A percentile compares a stretch with the other conserved stretches of the same genome.
Evolutionary conservation across 805 yeast species (phyloP).

Genomic region (Starmerella apicola): DNA sequence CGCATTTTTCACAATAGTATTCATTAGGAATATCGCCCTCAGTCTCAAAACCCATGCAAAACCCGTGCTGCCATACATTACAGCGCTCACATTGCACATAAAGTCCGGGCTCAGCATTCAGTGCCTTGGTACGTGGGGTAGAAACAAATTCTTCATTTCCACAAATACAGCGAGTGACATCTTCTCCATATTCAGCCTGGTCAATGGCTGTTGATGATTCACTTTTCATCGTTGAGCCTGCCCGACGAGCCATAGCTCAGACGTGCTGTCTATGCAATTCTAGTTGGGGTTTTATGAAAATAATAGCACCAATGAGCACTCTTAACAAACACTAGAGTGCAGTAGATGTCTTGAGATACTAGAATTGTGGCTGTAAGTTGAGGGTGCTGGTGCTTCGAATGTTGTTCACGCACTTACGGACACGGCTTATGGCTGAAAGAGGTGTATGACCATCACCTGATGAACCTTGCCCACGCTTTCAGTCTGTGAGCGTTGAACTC

Average conservation of each 20-base stretch:
- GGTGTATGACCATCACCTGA: no score
- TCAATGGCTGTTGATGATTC: not conserved
- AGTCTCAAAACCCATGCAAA: slow-evolving; percentile 73
- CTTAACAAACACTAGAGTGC: no score
- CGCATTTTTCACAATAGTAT: slow-evolving; percentile 88
- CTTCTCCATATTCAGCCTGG: slow-evolving; percentile 27
- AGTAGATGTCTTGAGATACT: no score
- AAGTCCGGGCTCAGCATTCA: slow-evolving; percentile 79
- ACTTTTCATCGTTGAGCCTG: not conserved
- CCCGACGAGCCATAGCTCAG: slow-evolving; percentile 10
- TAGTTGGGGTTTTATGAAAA: no score
- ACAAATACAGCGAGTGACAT: slow-evolving; percentile 45
- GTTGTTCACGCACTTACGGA: no score
- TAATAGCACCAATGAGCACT: no score
- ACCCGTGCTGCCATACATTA: slow-evolving; percentile 96
- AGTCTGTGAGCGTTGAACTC: no score
- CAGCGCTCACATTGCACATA: slow-evolving; percentile 93
- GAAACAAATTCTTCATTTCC: slow-evolving; percentile 37
- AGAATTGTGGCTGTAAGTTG: no score
- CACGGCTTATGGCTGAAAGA: no score
- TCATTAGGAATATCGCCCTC: slow-evolving; percentile 77
- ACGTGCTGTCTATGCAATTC: no score
- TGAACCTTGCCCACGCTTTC: no score
- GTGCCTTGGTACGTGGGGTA: slow-evolving; percentile 21
- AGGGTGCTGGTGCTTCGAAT: no score